A percentile compares a stretch with the other conserved stretches of the same genome.
phyloP scores from a whole-genome alignment of 225 moss, liverwort and hornwort genomes.

The Thuidium tamariscinum region DNA sequence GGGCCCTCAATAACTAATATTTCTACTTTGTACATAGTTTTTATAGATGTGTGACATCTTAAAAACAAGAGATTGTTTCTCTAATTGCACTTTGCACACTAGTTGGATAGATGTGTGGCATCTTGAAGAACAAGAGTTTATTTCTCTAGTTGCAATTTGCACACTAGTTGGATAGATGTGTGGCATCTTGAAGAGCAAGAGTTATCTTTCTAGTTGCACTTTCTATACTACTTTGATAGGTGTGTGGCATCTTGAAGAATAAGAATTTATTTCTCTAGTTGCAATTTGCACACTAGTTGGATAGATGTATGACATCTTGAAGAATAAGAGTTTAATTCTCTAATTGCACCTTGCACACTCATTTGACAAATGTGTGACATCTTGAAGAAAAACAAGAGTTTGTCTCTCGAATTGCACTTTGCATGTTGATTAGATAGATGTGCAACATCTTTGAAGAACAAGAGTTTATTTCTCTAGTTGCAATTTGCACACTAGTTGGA shows the following conservation, averaged over 20 bases:
- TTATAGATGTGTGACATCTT: neutral
- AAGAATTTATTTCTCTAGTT: neutral
- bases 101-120: too few species aligned
- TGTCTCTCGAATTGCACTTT: neutral
- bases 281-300: too few species aligned
- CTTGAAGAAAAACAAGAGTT: neutral
- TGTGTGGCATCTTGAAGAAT: neutral
- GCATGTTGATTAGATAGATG: too few species aligned
- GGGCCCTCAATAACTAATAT: neutral
- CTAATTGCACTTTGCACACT: neutral
- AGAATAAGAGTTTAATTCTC: neutral
- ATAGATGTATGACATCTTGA: too few species aligned
- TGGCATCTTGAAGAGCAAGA: neutral
- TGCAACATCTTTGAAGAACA: neutral
- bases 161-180: neutral
- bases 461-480: neutral
- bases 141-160: neutral
- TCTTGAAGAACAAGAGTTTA: neutral
- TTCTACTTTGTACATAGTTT: neutral
- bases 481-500: neutral
- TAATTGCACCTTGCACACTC: neutral
- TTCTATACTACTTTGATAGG: too few species aligned
- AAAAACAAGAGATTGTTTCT: neutral
- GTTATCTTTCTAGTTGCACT: too few species aligned
- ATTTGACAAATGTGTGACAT: neutral